These are phyloP conservation scores for Beauveria sp. DNA, from an alignment of 2,329 filamentous ascomycete species.

Conservation along the genomic window DNA sequence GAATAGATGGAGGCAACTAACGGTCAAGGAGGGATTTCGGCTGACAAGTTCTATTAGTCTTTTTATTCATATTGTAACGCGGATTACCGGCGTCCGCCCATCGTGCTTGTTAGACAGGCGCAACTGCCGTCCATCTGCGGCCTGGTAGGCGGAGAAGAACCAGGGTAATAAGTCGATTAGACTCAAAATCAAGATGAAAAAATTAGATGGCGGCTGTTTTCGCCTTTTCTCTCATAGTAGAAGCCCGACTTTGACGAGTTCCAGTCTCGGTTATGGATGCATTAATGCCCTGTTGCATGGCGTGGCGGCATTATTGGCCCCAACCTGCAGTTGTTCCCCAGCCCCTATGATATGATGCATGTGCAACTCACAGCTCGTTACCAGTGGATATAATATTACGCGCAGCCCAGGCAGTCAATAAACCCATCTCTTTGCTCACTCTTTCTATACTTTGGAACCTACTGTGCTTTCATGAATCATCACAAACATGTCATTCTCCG, in stretches of 20 bases:
- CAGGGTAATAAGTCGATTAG: not conserved
- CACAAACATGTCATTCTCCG: not conserved
- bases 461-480: slow-evolving; percentile 23
- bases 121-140: not conserved
- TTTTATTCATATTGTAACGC: not conserved
- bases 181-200: not conserved
- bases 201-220: not conserved
- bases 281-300: not conserved
- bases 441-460: not conserved
- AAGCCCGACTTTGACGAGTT: too few species aligned
- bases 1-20: not conserved
- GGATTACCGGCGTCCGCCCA: slow-evolving; percentile 10
- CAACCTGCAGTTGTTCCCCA: not conserved
- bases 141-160: not conserved
- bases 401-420: not conserved
- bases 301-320: not conserved
- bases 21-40: too few species aligned
- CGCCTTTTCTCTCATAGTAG: too few species aligned
- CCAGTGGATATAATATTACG: not conserved
- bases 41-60: too few species aligned
- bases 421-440: slow-evolving; percentile 5
- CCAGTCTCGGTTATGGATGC: not conserved
- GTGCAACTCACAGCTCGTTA: not conserved
- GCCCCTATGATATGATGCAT: not conserved
- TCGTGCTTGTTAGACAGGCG: not conserved